Percentiles rank a stretch among this genome's conserved stretches.
Conservation (phyloP, 495 filamentous ascomycete species). For the Penicillium subrubescens region DNA sequence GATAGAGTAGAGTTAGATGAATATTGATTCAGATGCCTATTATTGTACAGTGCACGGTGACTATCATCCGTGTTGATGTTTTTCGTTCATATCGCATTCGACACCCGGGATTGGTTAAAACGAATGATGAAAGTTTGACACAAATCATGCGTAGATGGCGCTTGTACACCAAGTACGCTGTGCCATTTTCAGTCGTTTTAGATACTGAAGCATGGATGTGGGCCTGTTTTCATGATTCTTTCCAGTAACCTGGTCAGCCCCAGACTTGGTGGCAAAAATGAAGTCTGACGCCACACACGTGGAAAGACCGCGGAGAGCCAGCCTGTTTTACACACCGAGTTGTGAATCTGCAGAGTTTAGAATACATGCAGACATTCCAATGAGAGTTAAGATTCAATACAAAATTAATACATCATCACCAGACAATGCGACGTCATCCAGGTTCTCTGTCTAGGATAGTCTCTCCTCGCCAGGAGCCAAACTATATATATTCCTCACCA, state of each 20-base stretch:
- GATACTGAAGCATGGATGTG: background rate
- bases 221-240: background rate
- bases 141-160: background rate
- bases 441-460: background rate
- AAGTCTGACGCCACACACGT: background rate
- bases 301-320: too few species aligned
- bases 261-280: background rate
- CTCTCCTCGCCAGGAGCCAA: background rate
- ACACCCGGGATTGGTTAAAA: background rate
- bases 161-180: background rate
- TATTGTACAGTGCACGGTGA: too few species aligned
- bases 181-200: background rate
- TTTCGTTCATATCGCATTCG: background rate
- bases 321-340: background rate
- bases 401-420: background rate
- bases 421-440: background rate
- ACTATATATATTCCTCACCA: background rate
- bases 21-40: background rate
- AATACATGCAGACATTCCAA: background rate
- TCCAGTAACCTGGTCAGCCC: background rate
- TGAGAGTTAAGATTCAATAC: background rate
- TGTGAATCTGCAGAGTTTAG: too few species aligned
- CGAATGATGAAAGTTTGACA: background rate
- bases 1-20: background rate
- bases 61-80: background rate